Evolutionary conservation across 768 basidiomycete species (phyloP), one percentile per base, ranked within the genome.

Genomic region (Psilocybe sp.): DNA sequence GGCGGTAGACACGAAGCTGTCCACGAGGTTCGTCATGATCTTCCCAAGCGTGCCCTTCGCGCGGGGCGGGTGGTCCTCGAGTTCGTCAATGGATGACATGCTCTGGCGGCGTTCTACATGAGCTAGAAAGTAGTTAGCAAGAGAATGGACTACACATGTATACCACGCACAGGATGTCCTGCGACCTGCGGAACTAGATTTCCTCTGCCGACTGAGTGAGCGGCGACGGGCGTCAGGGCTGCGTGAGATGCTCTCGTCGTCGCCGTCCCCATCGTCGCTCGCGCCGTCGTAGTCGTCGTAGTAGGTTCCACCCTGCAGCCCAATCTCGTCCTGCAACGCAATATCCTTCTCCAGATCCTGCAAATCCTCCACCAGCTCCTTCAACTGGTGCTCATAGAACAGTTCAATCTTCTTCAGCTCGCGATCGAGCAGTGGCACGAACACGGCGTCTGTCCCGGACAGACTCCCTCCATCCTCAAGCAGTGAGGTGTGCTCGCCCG

Each of bases 351-450:
- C 82, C 48, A 91, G 62, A 18, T 78, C 76, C 0, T 68, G 66
- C 4, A 87, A 67, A 31, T 87, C 86, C 1, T 77, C 76, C 4
- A 79, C 57, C 1, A 97, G 69, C 43, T 94, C 89, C 40, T 74
- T 78, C 61, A 90, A 85, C 66, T 95, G 91, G 2, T 67, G 60
- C 41, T 79, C 77, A 65, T 98, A 98, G 65, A 98, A 98, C 0
- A 70, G 46, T 16, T 73, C 69, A 14, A 98, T 85, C 77, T 94
- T 97, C 61, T 75, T 73, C 28, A 95, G 74, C 60, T 99, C 94
- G 53, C 78, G 74, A 65, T 97, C 87, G 28, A 97, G 76, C 1
- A 93, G 74, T 0, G 87, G 82, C 8, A 77, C 64, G 65, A 98
- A 98, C 14, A 77, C 66, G 12, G 65, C 62, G 61, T 91, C 81